Evolutionary conservation across 2,329 filamentous ascomycete species (phyloP).

Genomic region (Neonectria coccinea): DNA sequence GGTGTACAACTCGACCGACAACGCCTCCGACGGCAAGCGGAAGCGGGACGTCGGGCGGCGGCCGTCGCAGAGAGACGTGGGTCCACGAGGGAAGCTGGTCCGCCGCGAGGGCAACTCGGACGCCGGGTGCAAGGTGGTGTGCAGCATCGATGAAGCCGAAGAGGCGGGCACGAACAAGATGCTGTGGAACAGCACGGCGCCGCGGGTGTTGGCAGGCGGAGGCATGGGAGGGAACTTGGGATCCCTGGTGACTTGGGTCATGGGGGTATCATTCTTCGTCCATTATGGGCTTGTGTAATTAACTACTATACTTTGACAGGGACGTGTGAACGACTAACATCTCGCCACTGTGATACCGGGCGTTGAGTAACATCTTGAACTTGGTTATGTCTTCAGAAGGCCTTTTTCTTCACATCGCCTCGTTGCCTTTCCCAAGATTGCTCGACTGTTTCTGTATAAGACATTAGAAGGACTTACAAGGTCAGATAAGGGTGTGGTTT

Average conservation of each 20-base stretch:
- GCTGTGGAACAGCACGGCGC: slow-evolving; percentile 43
- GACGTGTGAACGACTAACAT: not conserved
- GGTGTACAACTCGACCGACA: slow-evolving; percentile 61
- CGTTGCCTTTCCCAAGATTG: too few relatives aligned
- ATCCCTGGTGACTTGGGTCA: slow-evolving; percentile 9
- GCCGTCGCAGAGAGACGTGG: slow-evolving; percentile 1
- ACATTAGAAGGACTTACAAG: too few relatives aligned
- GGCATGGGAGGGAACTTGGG: not conserved
- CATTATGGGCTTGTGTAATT: not conserved
- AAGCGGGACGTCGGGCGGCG: slow-evolving; percentile 17
- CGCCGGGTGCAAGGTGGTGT: slow-evolving; percentile 45
- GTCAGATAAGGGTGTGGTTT: too few relatives aligned
- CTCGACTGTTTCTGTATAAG: too few relatives aligned
- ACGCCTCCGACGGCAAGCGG: slow-evolving; percentile 3
- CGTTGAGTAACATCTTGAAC: not conserved
- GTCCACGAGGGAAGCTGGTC: slow-evolving; percentile 51
- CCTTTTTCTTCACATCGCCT: too few relatives aligned
- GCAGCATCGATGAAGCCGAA: slow-evolving; percentile 51
- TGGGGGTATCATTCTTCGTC: slow-evolving; percentile 5
- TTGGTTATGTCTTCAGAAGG: not conserved
- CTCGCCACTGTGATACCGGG: not conserved
- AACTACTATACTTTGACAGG: not conserved
- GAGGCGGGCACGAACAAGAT: slow-evolving; percentile 41
- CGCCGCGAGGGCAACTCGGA: slow-evolving; percentile 41
- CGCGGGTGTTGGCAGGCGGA: slow-evolving; percentile 12